Evolutionary conservation across 2,329 filamentous ascomycete genomes (phyloP).

Genomic region (Westerdykella sp.): DNA sequence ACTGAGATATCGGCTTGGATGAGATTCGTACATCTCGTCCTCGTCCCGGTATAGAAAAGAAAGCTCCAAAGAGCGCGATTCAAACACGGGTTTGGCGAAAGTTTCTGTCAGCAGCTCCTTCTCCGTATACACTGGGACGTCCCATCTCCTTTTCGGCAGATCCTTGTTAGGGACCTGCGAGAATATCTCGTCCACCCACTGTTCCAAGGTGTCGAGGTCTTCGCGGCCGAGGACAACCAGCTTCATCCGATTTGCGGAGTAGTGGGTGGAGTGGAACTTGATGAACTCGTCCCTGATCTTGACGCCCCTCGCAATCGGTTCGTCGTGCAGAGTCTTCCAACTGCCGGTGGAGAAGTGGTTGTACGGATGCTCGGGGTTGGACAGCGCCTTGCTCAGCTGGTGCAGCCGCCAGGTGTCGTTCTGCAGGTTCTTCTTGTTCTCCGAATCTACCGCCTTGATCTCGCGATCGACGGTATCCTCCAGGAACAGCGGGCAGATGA

Average conservation of each 20-base stretch:
- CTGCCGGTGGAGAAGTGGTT: slow-evolving; percentile 91
- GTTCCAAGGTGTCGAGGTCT: slow-evolving; percentile 70
- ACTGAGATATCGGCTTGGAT: slow-evolving; percentile 78
- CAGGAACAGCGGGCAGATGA: slow-evolving; percentile 80
- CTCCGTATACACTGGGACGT: slow-evolving; percentile 54
- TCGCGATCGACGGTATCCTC: slow-evolving; percentile 81
- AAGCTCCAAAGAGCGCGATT: slow-evolving; percentile 71
- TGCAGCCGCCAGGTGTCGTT: slow-evolving; percentile 82
- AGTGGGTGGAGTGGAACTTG: slow-evolving; percentile 81
- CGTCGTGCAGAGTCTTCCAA: slow-evolving; percentile 74
- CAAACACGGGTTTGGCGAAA: slow-evolving; percentile 89
- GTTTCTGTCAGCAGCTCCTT: slow-evolving; percentile 63
- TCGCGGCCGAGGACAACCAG: slow-evolving; percentile 80
- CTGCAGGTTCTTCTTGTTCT: slow-evolving; percentile 97
- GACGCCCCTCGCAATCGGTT: slow-evolving; percentile 70
- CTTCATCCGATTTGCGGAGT: slow-evolving; percentile 93
- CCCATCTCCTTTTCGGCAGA: slow-evolving; percentile 62
- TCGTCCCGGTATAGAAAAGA: slow-evolving; percentile 83
- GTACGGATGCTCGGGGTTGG: slow-evolving; percentile 80
- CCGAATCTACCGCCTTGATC: slow-evolving; percentile 82
- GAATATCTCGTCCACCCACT: slow-evolving; percentile 80
- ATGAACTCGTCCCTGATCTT: slow-evolving; percentile 89
- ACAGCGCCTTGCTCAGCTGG: slow-evolving; percentile 82
- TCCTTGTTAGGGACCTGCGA: slow-evolving; percentile 76
- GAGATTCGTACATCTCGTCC: slow-evolving; percentile 68